Evolutionary conservation across 768 basidiomycete species (phyloP).

Genomic region (Porpolomopsis calyptriformis): DNA sequence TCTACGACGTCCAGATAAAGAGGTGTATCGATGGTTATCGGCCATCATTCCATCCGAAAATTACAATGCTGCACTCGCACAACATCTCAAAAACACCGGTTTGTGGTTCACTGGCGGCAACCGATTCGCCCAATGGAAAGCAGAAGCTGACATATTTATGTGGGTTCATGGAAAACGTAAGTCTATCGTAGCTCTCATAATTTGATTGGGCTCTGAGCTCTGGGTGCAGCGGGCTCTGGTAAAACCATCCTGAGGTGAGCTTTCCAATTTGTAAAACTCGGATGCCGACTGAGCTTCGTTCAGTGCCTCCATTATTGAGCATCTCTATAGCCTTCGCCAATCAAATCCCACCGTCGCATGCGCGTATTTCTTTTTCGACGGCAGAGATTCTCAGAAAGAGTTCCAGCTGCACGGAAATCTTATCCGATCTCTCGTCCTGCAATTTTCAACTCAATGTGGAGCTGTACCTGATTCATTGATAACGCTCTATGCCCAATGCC

Average conservation of each 20-base stretch:
- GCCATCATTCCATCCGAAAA: conserved; percentile 1
- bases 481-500: neutral
- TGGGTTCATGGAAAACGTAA: conserved; percentile 2
- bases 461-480: neutral
- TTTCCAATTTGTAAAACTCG: neutral
- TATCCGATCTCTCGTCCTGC: conserved; percentile 14
- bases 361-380: conserved; percentile 18
- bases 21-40: neutral
- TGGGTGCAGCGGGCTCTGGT: conserved; percentile 7
- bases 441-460: conserved; percentile 9
- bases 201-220: neutral
- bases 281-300: neutral
- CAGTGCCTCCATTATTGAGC: neutral
- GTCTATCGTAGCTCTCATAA: neutral
- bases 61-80: neutral
- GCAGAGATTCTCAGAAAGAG: conserved; percentile 7
- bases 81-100: neutral
- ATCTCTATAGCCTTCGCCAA: neutral
- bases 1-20: neutral
- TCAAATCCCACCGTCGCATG: neutral
- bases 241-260: conserved; percentile 9
- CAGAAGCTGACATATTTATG: neutral
- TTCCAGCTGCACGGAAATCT: conserved; percentile 8
- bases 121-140: neutral
- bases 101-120: neutral